A percentile compares a stretch with the other conserved stretches of the same genome.
Conservation (phyloP, 345 rosid species). For the Eucalyptus curtisii region DNA sequence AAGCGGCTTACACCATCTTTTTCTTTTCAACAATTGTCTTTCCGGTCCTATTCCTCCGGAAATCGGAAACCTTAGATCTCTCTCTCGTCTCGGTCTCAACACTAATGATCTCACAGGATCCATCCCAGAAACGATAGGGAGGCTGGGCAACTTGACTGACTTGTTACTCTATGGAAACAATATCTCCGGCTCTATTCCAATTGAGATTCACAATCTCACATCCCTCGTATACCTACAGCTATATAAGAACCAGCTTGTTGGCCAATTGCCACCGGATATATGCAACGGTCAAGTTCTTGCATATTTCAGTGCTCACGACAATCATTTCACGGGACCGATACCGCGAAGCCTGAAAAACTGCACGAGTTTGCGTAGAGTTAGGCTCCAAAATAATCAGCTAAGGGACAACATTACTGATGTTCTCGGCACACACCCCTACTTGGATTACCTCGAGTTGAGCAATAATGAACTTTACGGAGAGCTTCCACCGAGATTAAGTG, state of each 20-base stretch:
- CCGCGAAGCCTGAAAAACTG: conserved; percentile 4
- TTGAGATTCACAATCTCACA: neutral
- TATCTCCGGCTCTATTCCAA: neutral
- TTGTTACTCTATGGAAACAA: neutral
- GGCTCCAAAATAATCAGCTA: neutral
- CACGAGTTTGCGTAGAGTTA: neutral
- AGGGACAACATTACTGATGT: neutral
- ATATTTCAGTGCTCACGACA: neutral
- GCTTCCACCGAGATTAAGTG: neutral
- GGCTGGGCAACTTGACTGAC: neutral
- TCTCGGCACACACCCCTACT: neutral
- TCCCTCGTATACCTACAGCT: neutral
- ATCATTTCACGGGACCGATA: neutral
- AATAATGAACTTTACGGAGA: neutral
- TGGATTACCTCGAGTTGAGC: neutral
- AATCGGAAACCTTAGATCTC: neutral
- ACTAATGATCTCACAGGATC: neutral
- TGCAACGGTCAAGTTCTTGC: neutral
- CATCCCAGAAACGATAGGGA: too few species aligned
- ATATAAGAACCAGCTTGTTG: neutral
- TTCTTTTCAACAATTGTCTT: neutral
- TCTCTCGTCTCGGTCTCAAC: neutral
- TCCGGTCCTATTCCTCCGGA: neutral
- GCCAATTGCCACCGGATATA: neutral
- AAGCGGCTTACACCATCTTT: neutral